These are phyloP conservation scores for Beauveria pseudobassiana DNA, from an alignment of 2,329 filamentous ascomycete species.

Conservation along the genomic window DNA sequence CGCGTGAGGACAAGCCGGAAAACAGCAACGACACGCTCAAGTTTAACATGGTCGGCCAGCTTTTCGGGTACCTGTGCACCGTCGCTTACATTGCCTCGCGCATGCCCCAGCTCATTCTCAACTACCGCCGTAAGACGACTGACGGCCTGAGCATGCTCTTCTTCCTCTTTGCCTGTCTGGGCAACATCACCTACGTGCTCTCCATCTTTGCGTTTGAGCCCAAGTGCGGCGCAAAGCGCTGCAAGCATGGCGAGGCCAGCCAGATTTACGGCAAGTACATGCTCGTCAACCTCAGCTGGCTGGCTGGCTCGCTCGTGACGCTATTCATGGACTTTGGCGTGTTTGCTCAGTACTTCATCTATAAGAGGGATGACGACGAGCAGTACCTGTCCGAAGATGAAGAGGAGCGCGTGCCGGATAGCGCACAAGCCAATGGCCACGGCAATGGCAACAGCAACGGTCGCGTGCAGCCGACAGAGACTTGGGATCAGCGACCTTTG, in stretches of 20 bases:
- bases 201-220: conserved; percentile 89
- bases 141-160: conserved; percentile 92
- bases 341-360: conserved; percentile 88
- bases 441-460: conserved; percentile 11
- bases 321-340: conserved; percentile 77
- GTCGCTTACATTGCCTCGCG: conserved; percentile 82
- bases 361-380: conserved; percentile 35
- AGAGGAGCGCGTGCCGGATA: conserved; percentile 21
- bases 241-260: conserved; percentile 56
- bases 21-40: conserved; percentile 43
- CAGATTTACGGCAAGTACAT: conserved; percentile 73
- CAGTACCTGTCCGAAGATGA: conserved; percentile 30
- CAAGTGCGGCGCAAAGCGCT: conserved; percentile 48
- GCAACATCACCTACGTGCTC: conserved; percentile 88
- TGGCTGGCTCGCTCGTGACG: conserved; percentile 83
- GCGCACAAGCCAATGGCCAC: conserved; percentile 19
- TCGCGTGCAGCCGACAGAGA: conserved; percentile 21
- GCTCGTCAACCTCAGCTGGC: conserved; percentile 83
- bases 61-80: conserved; percentile 92
- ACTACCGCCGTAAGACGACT: conserved; percentile 85
- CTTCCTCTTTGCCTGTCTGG: conserved; percentile 92
- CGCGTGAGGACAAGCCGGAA: conserved; percentile 31
- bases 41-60: conserved; percentile 73
- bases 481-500: conserved; percentile 35
- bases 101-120: conserved; percentile 83